These are phyloP conservation scores for Candida dajiaensis DNA, from an alignment of 805 yeast genomes.

Conservation along the genomic window DNA sequence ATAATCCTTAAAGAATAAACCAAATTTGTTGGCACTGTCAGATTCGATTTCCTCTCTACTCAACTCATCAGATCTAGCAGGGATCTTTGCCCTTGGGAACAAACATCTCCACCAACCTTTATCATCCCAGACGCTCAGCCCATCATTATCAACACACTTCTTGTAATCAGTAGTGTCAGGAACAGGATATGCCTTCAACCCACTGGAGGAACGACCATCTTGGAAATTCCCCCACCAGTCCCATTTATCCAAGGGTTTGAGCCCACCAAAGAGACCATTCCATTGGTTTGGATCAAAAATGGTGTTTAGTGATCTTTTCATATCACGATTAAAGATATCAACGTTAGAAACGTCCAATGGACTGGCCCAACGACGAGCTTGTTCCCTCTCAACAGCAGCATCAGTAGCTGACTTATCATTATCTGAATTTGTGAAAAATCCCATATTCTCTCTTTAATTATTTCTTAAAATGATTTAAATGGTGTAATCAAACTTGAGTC, in stretches of 20 bases:
- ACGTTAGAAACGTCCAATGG: constrained; percentile 1
- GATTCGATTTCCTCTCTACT: constrained; percentile 55
- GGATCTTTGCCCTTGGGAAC: constrained; percentile 50
- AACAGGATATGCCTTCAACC: constrained; percentile 46
- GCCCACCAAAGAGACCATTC: constrained; percentile 2
- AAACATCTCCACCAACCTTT: constrained; percentile 89
- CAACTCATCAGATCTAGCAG: constrained; percentile 26
- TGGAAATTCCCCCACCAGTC: constrained; percentile 8
- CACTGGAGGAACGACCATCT: constrained; percentile 23
- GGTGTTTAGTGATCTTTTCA: neutral
- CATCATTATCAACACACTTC: constrained; percentile 58
- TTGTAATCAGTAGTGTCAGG: constrained; percentile 57
- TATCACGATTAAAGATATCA: constrained; percentile 1
- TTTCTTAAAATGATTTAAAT: too few species aligned
- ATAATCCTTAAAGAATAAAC: constrained; percentile 58
- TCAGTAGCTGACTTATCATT: constrained; percentile 12
- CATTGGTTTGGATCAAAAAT: constrained; percentile 6
- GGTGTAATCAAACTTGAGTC: too few species aligned
- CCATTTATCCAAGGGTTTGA: constrained; percentile 8
- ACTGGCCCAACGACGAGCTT: neutral
- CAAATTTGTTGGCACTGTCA: constrained; percentile 39
- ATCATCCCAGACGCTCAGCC: constrained; percentile 77
- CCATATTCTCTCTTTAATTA: constrained; percentile 8
- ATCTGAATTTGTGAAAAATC: constrained; percentile 12
- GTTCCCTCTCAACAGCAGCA: constrained; percentile 3